These are phyloP conservation scores for Sutorius eximius DNA, from an alignment of 1,284 basidiomycete species.

Conservation along the genomic window DNA sequence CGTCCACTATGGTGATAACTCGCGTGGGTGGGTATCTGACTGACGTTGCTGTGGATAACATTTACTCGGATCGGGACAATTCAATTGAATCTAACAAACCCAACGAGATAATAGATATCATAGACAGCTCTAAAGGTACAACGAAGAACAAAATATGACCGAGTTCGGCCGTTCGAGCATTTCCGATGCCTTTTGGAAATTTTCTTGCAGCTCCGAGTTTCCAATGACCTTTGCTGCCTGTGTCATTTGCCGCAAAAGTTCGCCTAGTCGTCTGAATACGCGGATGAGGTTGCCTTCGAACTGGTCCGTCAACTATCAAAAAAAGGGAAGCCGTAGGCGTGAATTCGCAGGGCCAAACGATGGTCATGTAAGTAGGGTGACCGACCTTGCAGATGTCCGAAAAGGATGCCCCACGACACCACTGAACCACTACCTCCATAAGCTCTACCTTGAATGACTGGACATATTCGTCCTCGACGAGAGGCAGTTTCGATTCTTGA, in stretches of 20 bases:
- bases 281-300: slow-evolving; percentile 96
- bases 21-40: too few species aligned
- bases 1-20: too few species aligned
- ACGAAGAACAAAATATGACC: slow-evolving; percentile 90
- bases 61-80: too few species aligned
- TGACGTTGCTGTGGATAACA: too few species aligned
- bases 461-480: slow-evolving; percentile 96
- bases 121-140: slow-evolving; percentile 48
- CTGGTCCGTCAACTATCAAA: slow-evolving; percentile 81
- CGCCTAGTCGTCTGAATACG: slow-evolving; percentile 91
- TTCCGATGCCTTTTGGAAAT: slow-evolving; percentile 85
- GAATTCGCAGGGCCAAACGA: background rate
- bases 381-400: slow-evolving; percentile 92
- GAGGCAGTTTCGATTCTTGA: slow-evolving; percentile 84
- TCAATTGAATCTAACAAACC: background rate
- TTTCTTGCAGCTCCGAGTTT: slow-evolving; percentile 88
- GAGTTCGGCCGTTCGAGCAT: slow-evolving; percentile 91
- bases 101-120: background rate
- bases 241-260: slow-evolving; percentile 94
- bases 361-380: background rate
- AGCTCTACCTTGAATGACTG: slow-evolving; percentile 96
- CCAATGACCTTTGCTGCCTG: slow-evolving; percentile 95
- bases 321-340: background rate
- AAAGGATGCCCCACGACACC: slow-evolving; percentile 98
- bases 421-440: slow-evolving; percentile 96